Conservation (phyloP, 495 filamentous ascomycete genomes). For the Sabuloglossum arenarium region DNA sequence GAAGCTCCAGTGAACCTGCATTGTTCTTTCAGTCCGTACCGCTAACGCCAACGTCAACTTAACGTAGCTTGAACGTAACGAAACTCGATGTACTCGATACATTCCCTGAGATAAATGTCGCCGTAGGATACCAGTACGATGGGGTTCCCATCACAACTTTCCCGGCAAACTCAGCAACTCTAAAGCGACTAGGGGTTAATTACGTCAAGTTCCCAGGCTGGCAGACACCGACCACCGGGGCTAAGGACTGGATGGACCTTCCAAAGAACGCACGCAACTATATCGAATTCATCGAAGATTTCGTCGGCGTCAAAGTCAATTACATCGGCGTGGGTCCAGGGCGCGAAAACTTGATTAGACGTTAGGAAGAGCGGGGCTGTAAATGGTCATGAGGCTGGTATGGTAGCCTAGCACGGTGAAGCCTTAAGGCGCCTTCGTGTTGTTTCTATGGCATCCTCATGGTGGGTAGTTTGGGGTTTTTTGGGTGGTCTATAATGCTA, state of each 20-base stretch:
- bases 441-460: no score
- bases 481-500: no score
- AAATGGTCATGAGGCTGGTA: neutral
- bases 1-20: no score
- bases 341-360: constrained; percentile 33
- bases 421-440: no score
- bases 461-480: no score
- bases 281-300: constrained; percentile 56
- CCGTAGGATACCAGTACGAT: constrained; percentile 32
- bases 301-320: constrained; percentile 46
- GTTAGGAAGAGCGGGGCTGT: constrained; percentile 3
- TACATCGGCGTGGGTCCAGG: constrained; percentile 66
- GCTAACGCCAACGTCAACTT: no score
- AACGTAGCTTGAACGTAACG: constrained; percentile 62
- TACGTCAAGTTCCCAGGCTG: constrained; percentile 67
- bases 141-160: constrained; percentile 33
- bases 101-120: constrained; percentile 64
- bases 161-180: constrained; percentile 44
- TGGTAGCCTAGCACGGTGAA: no score
- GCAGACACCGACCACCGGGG: constrained; percentile 46
- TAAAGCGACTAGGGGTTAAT: constrained; percentile 36
- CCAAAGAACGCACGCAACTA: constrained; percentile 59
- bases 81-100: constrained; percentile 78
- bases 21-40: no score
- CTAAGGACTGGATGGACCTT: constrained; percentile 39